A percentile compares a stretch with the other conserved stretches of the same genome.
Conservation (phyloP, 2,329 filamentous ascomycete species). For the Rhinocladiella similis region DNA sequence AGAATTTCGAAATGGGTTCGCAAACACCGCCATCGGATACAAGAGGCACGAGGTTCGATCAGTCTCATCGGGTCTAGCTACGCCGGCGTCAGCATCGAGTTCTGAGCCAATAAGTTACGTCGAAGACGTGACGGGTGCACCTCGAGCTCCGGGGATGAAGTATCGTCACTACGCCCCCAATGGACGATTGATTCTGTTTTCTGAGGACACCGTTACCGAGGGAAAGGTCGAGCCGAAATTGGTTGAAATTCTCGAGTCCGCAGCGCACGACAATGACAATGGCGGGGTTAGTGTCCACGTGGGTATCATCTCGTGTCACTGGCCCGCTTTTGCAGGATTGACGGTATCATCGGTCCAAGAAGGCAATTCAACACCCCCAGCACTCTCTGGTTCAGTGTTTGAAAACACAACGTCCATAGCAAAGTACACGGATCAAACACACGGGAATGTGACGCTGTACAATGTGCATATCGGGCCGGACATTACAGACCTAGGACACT, state of each 20-base stretch:
- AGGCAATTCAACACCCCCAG: not conserved
- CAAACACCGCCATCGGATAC: constrained; percentile 73
- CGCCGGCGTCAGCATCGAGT: constrained; percentile 1
- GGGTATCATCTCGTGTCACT: constrained; percentile 31
- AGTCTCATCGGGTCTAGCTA: constrained; percentile 1
- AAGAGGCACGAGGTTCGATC: constrained; percentile 38
- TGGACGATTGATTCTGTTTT: constrained; percentile 78
- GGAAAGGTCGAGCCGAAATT: constrained; percentile 14
- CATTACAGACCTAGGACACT: constrained; percentile 74
- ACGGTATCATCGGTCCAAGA: not conserved
- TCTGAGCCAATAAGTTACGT: constrained; percentile 7
- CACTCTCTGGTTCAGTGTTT: constrained; percentile 4
- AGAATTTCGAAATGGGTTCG: constrained; percentile 71
- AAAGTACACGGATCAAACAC: constrained; percentile 22
- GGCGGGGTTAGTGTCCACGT: constrained; percentile 39
- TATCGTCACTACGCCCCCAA: constrained; percentile 96
- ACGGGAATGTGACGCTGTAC: constrained; percentile 45
- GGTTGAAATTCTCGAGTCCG: constrained; percentile 20
- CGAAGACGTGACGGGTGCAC: constrained; percentile 44
- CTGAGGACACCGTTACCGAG: constrained; percentile 33
- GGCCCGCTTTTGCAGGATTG: constrained; percentile 31
- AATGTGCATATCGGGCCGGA: constrained; percentile 73
- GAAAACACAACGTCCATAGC: constrained; percentile 6
- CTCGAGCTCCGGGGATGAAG: constrained; percentile 95
- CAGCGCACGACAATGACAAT: constrained; percentile 27